A percentile compares a stretch with the other conserved stretches of the same genome.
Evolutionary conservation across 805 yeast genomes (phyloP).

Genomic region (Candida maltosa): DNA sequence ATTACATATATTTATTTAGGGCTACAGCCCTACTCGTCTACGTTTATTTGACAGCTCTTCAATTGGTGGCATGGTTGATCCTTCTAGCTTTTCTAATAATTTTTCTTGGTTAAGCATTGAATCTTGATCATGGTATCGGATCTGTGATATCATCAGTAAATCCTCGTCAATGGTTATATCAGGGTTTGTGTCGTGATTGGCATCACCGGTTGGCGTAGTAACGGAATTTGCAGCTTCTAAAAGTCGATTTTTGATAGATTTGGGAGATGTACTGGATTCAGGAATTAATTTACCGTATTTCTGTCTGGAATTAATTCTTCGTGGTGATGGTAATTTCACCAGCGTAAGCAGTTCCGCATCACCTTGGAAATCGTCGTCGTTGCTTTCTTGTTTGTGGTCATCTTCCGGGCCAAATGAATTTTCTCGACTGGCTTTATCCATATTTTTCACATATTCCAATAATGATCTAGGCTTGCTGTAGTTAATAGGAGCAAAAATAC

Average conservation of each 20-base stretch:
- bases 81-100: constrained; percentile 15
- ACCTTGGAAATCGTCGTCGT: constrained; percentile 1
- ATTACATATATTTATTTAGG: too few species aligned
- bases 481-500: constrained; percentile 47
- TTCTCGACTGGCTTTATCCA: constrained; percentile 4
- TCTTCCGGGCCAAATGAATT: neutral
- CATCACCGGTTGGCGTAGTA: neutral
- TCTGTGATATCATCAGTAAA: constrained; percentile 18
- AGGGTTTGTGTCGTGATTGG: constrained; percentile 5
- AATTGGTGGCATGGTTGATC: too few species aligned
- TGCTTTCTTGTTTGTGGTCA: neutral
- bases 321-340: constrained; percentile 48
- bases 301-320: constrained; percentile 38
- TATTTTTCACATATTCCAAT: constrained; percentile 9
- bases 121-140: constrained; percentile 20
- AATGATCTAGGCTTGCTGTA: constrained; percentile 10
- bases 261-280: constrained; percentile 10
- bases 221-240: constrained; percentile 1
- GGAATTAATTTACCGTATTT: constrained; percentile 41
- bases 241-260: constrained; percentile 10
- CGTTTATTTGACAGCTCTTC: too few species aligned
- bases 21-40: too few species aligned
- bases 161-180: constrained; percentile 18
- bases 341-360: constrained; percentile 20
- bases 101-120: constrained; percentile 16